These are phyloP conservation scores for Scutellaria minor DNA, from an alignment of 257 asterid genomes.

Conservation along the genomic window DNA sequence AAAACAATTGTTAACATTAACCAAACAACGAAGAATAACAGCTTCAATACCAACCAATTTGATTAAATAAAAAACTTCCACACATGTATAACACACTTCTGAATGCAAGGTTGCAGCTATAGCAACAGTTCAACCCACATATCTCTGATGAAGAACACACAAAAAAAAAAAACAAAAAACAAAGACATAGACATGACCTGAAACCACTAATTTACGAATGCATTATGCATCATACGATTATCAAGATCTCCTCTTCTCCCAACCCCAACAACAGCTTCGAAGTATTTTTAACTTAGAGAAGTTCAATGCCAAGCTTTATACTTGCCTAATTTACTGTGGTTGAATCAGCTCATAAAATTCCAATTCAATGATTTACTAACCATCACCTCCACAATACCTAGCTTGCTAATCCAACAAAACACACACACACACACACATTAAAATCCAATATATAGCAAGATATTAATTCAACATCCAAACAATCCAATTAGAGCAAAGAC, in stretches of 20 bases:
- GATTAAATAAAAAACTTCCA: not conserved
- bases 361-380: not conserved
- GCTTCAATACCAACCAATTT: not conserved
- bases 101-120: constrained; percentile 12
- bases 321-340: not conserved
- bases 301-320: not conserved
- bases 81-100: not conserved
- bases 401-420: not conserved
- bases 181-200: not conserved
- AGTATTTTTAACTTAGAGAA: too few relatives aligned
- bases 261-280: not conserved
- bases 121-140: not conserved
- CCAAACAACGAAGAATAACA: constrained; percentile 4
- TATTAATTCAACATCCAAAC: constrained; percentile 5
- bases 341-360: constrained; percentile 12
- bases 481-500: constrained; percentile 2
- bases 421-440: not conserved
- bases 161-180: not conserved
- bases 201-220: not conserved
- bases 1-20: constrained; percentile 22
- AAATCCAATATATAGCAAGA: not conserved
- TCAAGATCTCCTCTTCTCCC: not conserved
- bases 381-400: not conserved
- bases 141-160: not conserved
- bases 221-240: not conserved